A percentile compares a stretch with the other conserved stretches of the same genome.
Conservation (phyloP, 2,329 filamentous ascomycete species). For the Calonectria honghensis region DNA sequence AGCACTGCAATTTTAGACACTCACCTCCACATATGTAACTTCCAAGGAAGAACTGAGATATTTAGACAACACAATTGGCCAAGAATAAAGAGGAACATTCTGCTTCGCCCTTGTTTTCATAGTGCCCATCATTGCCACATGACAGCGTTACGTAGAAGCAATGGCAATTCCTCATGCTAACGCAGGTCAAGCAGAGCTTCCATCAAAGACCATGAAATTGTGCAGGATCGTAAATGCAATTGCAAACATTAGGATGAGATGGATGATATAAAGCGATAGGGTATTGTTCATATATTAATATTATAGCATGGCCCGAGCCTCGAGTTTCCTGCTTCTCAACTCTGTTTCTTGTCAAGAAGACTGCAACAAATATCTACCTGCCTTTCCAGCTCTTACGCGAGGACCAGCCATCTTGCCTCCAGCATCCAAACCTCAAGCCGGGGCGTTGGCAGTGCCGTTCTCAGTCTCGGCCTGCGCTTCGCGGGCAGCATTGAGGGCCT, state of each 20-base stretch:
- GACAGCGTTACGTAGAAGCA: too few relatives aligned
- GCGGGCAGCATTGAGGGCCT: conserved; percentile 77
- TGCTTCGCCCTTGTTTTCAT: too few relatives aligned
- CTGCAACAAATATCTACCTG: conserved; percentile 2
- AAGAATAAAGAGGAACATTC: too few relatives aligned
- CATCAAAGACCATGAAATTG: too few relatives aligned
- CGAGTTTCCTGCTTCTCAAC: neutral
- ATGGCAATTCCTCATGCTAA: too few relatives aligned
- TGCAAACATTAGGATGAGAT: neutral
- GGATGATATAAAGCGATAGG: neutral
- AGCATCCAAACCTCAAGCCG: neutral
- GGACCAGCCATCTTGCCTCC: conserved; percentile 10
- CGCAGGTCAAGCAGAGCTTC: too few relatives aligned
- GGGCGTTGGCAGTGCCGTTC: conserved; percentile 40
- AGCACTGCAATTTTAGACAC: too few relatives aligned
- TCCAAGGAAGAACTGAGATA: too few relatives aligned
- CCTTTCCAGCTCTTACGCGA: conserved; percentile 8
- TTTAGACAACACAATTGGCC: too few relatives aligned
- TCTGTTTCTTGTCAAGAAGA: neutral
- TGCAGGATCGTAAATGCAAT: too few relatives aligned
- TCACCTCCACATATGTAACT: too few relatives aligned
- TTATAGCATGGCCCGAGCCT: conserved; percentile 10
- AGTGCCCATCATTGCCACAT: too few relatives aligned
- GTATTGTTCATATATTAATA: neutral
- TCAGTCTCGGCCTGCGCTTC: conserved; percentile 61